A percentile compares a stretch with the other conserved stretches of the same genome.
Conservation (phyloP, 768 basidiomycete genomes). For the Omphalotus guepiniiformis region DNA sequence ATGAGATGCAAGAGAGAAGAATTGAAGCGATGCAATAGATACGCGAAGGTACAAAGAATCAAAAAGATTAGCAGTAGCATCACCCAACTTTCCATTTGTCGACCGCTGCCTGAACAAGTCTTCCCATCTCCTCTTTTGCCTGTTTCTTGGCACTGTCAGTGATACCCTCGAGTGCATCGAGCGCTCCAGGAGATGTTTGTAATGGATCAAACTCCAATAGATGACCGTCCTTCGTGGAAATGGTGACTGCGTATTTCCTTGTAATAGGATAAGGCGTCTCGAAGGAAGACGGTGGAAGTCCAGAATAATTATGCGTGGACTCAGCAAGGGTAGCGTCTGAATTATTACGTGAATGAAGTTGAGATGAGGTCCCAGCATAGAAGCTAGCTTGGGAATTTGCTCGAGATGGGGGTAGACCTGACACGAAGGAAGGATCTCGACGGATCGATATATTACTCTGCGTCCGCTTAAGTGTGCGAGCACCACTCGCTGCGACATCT, state of each 20-base stretch:
- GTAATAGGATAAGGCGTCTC: slow-evolving; percentile 7
- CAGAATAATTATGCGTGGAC: slow-evolving; percentile 1
- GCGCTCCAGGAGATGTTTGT: slow-evolving; percentile 60
- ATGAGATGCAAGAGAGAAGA: background rate
- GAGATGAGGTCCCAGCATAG: slow-evolving; percentile 33
- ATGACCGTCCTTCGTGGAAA: slow-evolving; percentile 79
- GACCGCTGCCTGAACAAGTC: slow-evolving; percentile 66
- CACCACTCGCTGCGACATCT: slow-evolving; percentile 3
- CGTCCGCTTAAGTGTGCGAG: slow-evolving; percentile 37
- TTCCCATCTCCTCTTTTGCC: slow-evolving; percentile 70
- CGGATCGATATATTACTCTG: slow-evolving; percentile 62
- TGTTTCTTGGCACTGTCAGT: slow-evolving; percentile 81
- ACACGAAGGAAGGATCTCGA: slow-evolving; percentile 47
- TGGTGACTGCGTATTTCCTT: slow-evolving; percentile 23
- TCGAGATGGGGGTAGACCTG: slow-evolving; percentile 41
- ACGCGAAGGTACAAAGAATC: slow-evolving; percentile 3
- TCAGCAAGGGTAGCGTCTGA: slow-evolving; percentile 27
- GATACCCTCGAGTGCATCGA: slow-evolving; percentile 76
- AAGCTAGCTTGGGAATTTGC: slow-evolving; percentile 50
- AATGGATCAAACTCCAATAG: slow-evolving; percentile 85
- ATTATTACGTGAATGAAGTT: slow-evolving; percentile 41
- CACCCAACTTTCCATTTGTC: slow-evolving; percentile 69
- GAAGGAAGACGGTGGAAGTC: slow-evolving; percentile 2
- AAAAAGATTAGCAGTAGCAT: background rate
- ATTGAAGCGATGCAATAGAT: slow-evolving; percentile 1